phyloP scores from a whole-genome alignment of 768 basidiomycete species.

The Pleurotus sapidus region DNA sequence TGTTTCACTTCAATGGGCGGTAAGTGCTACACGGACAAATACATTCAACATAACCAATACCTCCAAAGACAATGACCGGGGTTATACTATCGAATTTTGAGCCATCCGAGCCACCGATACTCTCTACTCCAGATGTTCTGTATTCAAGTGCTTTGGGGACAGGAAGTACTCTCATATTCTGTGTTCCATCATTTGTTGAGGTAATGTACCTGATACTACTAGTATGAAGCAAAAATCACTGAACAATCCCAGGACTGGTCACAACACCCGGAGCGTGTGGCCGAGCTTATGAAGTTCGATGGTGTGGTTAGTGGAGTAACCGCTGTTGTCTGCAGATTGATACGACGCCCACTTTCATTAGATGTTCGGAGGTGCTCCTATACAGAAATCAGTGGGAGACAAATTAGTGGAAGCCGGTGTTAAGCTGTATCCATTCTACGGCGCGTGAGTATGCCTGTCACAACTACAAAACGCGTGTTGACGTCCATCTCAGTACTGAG shows the following conservation, averaged over 20 bases:
- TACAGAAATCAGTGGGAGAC: slow-evolving; percentile 18
- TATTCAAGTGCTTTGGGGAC: slow-evolving; percentile 16
- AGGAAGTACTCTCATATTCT: slow-evolving; percentile 16
- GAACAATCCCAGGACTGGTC: slow-evolving; percentile 10
- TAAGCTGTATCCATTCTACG: slow-evolving; percentile 15
- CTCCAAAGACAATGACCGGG: slow-evolving; percentile 12
- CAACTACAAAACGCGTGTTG: neutral
- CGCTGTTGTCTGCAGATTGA: neutral
- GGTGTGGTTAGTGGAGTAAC: slow-evolving; percentile 11
- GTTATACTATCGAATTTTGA: slow-evolving; percentile 4
- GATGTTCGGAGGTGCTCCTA: slow-evolving; percentile 17
- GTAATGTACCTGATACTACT: neutral
- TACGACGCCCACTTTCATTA: neutral
- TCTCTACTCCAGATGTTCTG: slow-evolving; percentile 20
- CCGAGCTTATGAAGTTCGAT: slow-evolving; percentile 9
- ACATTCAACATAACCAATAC: neutral
- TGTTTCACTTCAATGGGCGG: slow-evolving; percentile 12
- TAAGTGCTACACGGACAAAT: neutral
- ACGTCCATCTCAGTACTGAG: slow-evolving; percentile 11
- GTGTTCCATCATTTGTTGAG: slow-evolving; percentile 21
- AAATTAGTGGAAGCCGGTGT: slow-evolving; percentile 11
- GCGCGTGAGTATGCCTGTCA: slow-evolving; percentile 12
- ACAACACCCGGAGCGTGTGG: slow-evolving; percentile 6
- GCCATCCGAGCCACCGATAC: neutral
- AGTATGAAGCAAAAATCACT: neutral